phyloP scores from a whole-genome alignment of 2,329 filamentous ascomycete species.

The Gremmenia infestans region DNA sequence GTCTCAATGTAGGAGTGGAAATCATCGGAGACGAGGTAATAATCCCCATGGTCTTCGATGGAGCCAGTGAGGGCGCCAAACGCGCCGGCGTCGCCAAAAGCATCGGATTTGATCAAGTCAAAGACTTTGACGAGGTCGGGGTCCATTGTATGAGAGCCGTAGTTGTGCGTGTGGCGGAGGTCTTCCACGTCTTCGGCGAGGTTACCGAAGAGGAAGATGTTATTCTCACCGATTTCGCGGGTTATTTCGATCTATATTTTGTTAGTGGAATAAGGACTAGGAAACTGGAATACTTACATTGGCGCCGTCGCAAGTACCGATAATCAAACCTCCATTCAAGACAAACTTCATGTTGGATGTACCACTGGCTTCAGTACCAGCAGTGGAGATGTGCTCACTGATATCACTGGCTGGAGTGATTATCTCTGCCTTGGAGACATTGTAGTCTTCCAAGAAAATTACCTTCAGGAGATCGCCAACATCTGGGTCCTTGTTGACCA shows the following conservation, averaged over 20 bases:
- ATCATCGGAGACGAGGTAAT: slow-evolving; percentile 96
- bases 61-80: slow-evolving; percentile 82
- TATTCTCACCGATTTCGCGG: slow-evolving; percentile 90
- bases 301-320: slow-evolving; percentile 95
- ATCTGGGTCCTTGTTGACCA: slow-evolving; percentile 89
- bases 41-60: slow-evolving; percentile 90
- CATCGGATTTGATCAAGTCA: slow-evolving; percentile 70
- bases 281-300: slow-evolving; percentile 60
- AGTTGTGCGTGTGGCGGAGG: slow-evolving; percentile 83
- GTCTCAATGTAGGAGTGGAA: slow-evolving; percentile 94
- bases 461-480: slow-evolving; percentile 95
- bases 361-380: slow-evolving; percentile 84
- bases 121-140: slow-evolving; percentile 76
- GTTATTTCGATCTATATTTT: slow-evolving; percentile 82
- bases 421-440: slow-evolving; percentile 98
- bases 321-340: slow-evolving; percentile 92
- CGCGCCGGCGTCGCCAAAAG: slow-evolving; percentile 71
- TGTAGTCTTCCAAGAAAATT: slow-evolving; percentile 96
- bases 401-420: slow-evolving; percentile 92
- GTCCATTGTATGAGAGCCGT: slow-evolving; percentile 74
- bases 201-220: slow-evolving; percentile 98
- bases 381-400: slow-evolving; percentile 97
- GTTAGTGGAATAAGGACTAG: slow-evolving; percentile 4
- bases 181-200: slow-evolving; percentile 95
- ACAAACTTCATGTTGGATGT: slow-evolving; percentile 99